Percentiles rank a stretch among this genome's conserved stretches.
Conservation (phyloP, 2,329 filamentous ascomycete genomes). For the Alternaria sp. region DNA sequence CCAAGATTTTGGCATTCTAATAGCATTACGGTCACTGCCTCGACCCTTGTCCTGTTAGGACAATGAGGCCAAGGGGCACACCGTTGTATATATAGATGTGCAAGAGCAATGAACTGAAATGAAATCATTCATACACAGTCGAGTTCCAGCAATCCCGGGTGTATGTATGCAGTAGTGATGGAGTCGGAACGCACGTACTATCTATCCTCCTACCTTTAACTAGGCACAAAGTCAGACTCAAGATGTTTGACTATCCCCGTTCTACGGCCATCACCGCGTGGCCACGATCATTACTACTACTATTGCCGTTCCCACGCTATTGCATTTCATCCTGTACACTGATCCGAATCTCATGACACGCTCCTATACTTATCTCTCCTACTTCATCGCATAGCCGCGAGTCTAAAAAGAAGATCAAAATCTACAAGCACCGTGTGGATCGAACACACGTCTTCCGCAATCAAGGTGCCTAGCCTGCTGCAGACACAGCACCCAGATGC, state of each 20-base stretch:
- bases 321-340: neutral
- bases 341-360: neutral
- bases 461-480: neutral
- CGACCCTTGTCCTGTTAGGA: neutral
- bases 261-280: neutral
- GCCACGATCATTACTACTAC: neutral
- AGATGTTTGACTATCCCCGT: neutral
- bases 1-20: conserved; percentile 34
- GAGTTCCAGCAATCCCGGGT: neutral
- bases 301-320: neutral
- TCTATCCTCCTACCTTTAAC: neutral
- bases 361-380: neutral
- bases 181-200: neutral
- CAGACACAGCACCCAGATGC: neutral
- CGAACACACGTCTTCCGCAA: neutral
- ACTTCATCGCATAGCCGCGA: neutral
- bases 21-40: conserved; percentile 30
- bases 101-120: conserved; percentile 15
- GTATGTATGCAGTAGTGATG: neutral
- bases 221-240: neutral
- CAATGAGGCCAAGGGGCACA: neutral
- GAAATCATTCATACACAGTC: neutral
- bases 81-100: conserved; percentile 38
- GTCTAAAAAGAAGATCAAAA: neutral
- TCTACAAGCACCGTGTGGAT: neutral